phyloP scores from a whole-genome alignment of 2,329 filamentous ascomycete species.

The Beauveria sp. region DNA sequence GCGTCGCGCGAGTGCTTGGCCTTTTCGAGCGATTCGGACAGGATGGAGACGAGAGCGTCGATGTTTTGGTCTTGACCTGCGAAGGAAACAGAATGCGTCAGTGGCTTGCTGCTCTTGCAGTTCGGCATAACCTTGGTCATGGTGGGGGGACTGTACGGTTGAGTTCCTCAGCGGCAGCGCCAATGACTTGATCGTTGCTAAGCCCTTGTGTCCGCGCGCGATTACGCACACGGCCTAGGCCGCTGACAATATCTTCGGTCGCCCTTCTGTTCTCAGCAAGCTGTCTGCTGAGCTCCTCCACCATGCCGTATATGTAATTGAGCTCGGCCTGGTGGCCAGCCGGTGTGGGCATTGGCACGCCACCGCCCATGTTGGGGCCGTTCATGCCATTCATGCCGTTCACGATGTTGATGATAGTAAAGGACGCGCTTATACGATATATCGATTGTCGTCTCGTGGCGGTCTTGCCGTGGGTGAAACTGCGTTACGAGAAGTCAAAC shows the following conservation, averaged over 20 bases:
- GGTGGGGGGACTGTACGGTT: constrained; percentile 34
- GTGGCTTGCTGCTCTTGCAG: not conserved
- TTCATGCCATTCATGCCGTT: constrained; percentile 42
- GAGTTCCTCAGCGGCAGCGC: constrained; percentile 47
- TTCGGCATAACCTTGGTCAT: not conserved
- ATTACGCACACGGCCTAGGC: constrained; percentile 52
- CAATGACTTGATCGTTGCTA: constrained; percentile 51
- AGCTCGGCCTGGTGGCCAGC: constrained; percentile 61
- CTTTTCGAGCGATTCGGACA: constrained; percentile 55
- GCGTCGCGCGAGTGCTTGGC: constrained; percentile 52
- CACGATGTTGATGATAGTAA: not conserved
- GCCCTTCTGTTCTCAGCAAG: constrained; percentile 53
- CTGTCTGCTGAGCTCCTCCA: constrained; percentile 57
- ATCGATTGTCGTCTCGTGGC: not conserved
- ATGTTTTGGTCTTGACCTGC: constrained; percentile 53
- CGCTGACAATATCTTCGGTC: constrained; percentile 57
- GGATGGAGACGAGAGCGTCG: constrained; percentile 52
- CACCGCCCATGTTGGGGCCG: constrained; percentile 37
- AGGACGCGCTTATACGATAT: not conserved
- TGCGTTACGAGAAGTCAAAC: not conserved
- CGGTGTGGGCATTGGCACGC: constrained; percentile 50
- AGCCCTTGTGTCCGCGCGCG: constrained; percentile 44
- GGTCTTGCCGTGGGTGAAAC: not conserved
- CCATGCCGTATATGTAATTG: constrained; percentile 61
- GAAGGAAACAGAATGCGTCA: not conserved